These are phyloP conservation scores for Ascochyta viciae-villosae DNA, from an alignment of 2,329 filamentous ascomycete species.

Conservation along the genomic window DNA sequence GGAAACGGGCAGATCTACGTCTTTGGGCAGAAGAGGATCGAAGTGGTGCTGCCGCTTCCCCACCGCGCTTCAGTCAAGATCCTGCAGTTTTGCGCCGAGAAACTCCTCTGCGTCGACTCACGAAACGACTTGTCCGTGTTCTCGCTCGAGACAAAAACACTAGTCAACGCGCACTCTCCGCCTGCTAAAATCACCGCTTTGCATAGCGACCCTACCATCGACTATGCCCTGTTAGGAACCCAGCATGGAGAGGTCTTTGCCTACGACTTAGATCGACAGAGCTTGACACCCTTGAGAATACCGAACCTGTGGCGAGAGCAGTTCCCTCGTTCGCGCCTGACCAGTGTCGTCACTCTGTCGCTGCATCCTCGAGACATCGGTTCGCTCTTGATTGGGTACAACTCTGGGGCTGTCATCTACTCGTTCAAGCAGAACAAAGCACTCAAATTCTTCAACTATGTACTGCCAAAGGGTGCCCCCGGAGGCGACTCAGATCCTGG, in stretches of 20 bases:
- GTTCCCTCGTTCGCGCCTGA: constrained; percentile 70
- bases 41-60: constrained; percentile 74
- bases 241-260: constrained; percentile 84
- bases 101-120: constrained; percentile 82
- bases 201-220: constrained; percentile 85
- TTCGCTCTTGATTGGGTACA: constrained; percentile 88
- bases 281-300: constrained; percentile 77
- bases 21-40: constrained; percentile 81
- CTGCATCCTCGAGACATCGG: constrained; percentile 93
- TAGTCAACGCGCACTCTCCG: constrained; percentile 74
- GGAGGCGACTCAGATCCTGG: constrained; percentile 75
- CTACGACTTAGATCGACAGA: constrained; percentile 89
- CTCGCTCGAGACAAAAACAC: constrained; percentile 74
- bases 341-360: constrained; percentile 76
- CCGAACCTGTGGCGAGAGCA: constrained; percentile 85
- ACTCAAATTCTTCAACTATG: constrained; percentile 81
- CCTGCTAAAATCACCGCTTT: constrained; percentile 78
- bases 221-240: constrained; percentile 88
- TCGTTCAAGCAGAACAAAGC: constrained; percentile 91
- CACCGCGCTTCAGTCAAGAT: constrained; percentile 76
- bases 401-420: constrained; percentile 85
- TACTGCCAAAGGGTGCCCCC: constrained; percentile 79
- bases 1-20: constrained; percentile 89
- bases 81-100: constrained; percentile 85
- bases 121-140: constrained; percentile 87